Percentiles rank a stretch among this genome's conserved stretches.
phyloP scores from a whole-genome alignment of 2,329 filamentous ascomycete genomes.

The Colletotrichum truncatum region DNA sequence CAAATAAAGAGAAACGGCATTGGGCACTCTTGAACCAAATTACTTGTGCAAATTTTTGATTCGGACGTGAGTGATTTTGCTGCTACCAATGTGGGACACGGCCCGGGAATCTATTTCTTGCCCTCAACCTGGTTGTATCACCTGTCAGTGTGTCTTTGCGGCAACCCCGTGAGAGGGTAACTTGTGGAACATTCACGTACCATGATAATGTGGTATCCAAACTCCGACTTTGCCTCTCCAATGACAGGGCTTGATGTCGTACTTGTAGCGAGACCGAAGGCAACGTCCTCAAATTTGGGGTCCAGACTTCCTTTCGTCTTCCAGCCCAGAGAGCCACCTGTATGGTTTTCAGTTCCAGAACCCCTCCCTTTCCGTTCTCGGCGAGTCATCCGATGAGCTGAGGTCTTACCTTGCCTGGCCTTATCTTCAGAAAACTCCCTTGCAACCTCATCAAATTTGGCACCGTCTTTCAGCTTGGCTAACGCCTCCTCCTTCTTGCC shows the following conservation, averaged over 20 bases:
- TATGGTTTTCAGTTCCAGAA: not conserved
- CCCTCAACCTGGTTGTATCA: conserved; percentile 47
- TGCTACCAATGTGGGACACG: not conserved
- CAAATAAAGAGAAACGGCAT: conserved; percentile 33
- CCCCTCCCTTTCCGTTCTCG: not conserved
- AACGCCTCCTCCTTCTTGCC: conserved; percentile 81
- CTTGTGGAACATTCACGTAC: conserved; percentile 49
- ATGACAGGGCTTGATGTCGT: conserved; percentile 71
- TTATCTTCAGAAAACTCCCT: conserved; percentile 81
- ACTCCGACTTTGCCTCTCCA: conserved; percentile 76
- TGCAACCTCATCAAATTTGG: conserved; percentile 80
- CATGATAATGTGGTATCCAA: conserved; percentile 86
- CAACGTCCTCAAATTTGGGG: conserved; percentile 76
- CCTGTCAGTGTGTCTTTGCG: conserved; percentile 9
- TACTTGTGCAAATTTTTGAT: conserved; percentile 1
- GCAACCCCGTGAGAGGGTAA: not conserved
- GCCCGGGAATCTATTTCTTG: conserved; percentile 42
- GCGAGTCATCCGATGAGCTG: not conserved
- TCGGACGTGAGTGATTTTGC: conserved; percentile 19
- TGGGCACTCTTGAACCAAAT: conserved; percentile 29
- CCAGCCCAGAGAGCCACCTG: conserved; percentile 78
- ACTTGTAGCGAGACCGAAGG: conserved; percentile 74
- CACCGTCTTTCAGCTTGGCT: conserved; percentile 71
- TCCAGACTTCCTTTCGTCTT: conserved; percentile 75
- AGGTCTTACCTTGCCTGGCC: conserved; percentile 65